These are phyloP conservation scores for Cochlearia excelsa DNA, from an alignment of 345 rosid genomes.

Conservation along the genomic window DNA sequence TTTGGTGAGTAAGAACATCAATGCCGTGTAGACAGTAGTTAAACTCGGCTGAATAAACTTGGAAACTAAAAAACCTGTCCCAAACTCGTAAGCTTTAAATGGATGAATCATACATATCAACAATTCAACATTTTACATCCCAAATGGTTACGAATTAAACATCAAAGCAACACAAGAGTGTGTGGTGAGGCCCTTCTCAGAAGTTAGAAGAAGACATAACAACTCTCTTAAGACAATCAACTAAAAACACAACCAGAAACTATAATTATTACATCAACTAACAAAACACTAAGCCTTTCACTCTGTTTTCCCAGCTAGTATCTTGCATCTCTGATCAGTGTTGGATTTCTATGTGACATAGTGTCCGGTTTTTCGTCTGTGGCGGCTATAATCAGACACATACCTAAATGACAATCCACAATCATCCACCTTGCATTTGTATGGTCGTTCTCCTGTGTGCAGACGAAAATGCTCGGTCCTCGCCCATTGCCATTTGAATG, in stretches of 20 bases:
- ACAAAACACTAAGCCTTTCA: not conserved
- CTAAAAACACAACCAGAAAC: not conserved
- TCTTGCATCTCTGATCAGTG: conserved; percentile 7
- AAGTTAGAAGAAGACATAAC: no score
- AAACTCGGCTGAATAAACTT: no score
- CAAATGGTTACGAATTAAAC: no score
- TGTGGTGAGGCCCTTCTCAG: no score
- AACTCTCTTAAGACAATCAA: not conserved
- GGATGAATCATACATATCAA: no score
- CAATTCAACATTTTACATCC: no score
- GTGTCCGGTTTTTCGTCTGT: conserved; percentile 91
- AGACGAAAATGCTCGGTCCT: conserved; percentile 95
- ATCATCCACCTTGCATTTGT: conserved; percentile 72
- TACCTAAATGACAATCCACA: conserved; percentile 90
- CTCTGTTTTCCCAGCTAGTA: not conserved
- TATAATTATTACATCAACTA: conserved; percentile 12
- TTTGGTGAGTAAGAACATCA: no score
- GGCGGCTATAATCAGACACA: conserved; percentile 91
- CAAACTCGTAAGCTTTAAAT: no score
- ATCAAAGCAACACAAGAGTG: no score
- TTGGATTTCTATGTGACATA: conserved; percentile 37
- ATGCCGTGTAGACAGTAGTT: no score
- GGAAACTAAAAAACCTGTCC: no score
- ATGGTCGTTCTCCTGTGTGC: conserved; percentile 92
- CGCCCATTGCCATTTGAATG: conserved; percentile 99